Evolutionary conservation across 1,284 basidiomycete species (phyloP).

Genomic region (Flammula alnicola): DNA sequence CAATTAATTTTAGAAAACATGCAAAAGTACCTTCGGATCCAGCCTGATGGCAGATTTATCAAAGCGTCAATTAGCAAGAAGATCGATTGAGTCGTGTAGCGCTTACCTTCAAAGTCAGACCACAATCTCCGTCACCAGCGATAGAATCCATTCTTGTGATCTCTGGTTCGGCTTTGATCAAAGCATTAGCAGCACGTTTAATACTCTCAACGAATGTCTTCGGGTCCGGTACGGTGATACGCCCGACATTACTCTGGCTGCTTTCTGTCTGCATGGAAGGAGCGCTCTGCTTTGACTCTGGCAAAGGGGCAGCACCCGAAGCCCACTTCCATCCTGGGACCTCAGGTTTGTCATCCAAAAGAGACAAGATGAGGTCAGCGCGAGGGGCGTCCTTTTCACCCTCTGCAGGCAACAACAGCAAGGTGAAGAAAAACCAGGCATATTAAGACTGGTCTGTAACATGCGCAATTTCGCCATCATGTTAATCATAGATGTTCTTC

Average conservation of each 20-base stretch:
- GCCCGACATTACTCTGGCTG: not conserved
- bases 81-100: slow-evolving; percentile 31
- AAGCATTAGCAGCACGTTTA: slow-evolving; percentile 66
- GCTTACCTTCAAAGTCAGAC: slow-evolving; percentile 82
- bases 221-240: slow-evolving; percentile 38
- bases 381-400: slow-evolving; percentile 42
- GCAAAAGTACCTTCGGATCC: slow-evolving; percentile 39
- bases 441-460: slow-evolving; percentile 85
- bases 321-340: slow-evolving; percentile 88
- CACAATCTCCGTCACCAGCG: slow-evolving; percentile 73
- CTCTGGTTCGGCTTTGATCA: slow-evolving; percentile 83
- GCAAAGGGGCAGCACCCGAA: slow-evolving; percentile 43
- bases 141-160: slow-evolving; percentile 90
- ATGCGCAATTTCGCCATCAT: slow-evolving; percentile 1
- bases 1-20: not conserved
- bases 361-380: slow-evolving; percentile 63
- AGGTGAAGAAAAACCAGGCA: slow-evolving; percentile 94
- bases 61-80: slow-evolving; percentile 40
- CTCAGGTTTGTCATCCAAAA: slow-evolving; percentile 77
- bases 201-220: slow-evolving; percentile 61
- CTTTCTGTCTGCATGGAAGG: slow-evolving; percentile 7
- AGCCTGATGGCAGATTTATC: slow-evolving; percentile 25
- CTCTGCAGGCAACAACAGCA: slow-evolving; percentile 75
- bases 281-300: slow-evolving; percentile 22
- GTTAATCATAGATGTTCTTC: not conserved